These are phyloP conservation scores for Fraxinus velutina DNA, from an alignment of 305 asterid genomes.

Conservation along the genomic window DNA sequence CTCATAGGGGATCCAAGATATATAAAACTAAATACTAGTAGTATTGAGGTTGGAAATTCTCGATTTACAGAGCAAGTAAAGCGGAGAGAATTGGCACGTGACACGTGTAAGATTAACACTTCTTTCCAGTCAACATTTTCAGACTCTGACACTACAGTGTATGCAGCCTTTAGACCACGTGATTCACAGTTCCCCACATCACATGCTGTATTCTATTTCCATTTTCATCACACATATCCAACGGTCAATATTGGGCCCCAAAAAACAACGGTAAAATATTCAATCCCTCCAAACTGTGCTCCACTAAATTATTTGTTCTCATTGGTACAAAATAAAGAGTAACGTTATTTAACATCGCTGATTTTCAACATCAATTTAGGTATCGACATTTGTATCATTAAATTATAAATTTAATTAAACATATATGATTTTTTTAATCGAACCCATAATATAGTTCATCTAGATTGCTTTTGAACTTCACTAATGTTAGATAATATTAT, in stretches of 20 bases:
- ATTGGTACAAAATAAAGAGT: not conserved
- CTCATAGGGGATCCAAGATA: not conserved
- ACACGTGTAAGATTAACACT: not conserved
- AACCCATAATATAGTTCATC: no score
- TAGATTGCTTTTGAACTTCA: no score
- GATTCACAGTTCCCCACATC: constrained; percentile 8
- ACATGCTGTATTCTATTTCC: not conserved
- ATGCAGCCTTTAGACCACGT: constrained; percentile 22
- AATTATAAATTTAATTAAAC: no score
- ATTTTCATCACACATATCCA: not conserved
- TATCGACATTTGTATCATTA: no score
- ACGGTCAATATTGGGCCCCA: constrained; percentile 18
- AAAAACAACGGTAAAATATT: not conserved
- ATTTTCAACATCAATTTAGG: no score
- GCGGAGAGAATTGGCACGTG: not conserved
- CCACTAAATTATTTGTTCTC: not conserved
- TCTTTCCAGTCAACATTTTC: not conserved
- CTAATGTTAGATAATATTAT: no score
- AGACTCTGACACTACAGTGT: not conserved
- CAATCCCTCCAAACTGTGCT: not conserved
- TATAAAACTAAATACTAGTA: not conserved
- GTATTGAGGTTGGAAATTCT: not conserved
- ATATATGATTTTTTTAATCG: no score
- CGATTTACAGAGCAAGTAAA: not conserved
- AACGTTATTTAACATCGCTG: no score